Percentiles rank a stretch among this genome's conserved stretches.
These are phyloP conservation scores for Blumeria hordei DNA, from an alignment of 2,329 filamentous ascomycete species.

Conservation along the genomic window DNA sequence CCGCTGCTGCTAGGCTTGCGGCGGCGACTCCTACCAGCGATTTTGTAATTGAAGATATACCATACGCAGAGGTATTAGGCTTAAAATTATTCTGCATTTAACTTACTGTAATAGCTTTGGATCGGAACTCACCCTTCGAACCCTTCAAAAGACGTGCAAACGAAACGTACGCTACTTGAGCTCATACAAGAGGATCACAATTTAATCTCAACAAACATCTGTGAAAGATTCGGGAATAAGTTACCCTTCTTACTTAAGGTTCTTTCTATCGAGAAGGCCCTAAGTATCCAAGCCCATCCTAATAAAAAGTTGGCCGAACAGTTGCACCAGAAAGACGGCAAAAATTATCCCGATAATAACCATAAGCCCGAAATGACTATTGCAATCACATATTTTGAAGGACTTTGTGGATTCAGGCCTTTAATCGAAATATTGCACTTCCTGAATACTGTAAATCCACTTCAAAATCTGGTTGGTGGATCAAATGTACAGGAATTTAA, in stretches of 20 bases:
- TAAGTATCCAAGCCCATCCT: constrained; percentile 91
- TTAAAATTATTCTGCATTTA: not conserved
- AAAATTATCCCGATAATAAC: constrained; percentile 97
- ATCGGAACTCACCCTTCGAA: constrained; percentile 97
- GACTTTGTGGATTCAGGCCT: constrained; percentile 84
- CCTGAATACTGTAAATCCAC: constrained; percentile 29
- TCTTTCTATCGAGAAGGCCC: constrained; percentile 78
- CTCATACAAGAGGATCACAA: constrained; percentile 69
- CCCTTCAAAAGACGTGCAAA: constrained; percentile 69
- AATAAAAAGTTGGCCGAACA: constrained; percentile 86
- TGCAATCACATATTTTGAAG: constrained; percentile 87
- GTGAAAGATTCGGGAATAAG: constrained; percentile 52
- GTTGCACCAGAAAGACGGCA: constrained; percentile 62
- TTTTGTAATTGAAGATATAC: constrained; percentile 67
- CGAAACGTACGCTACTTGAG: constrained; percentile 66
- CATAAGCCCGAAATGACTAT: constrained; percentile 99
- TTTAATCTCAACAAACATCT: constrained; percentile 51
- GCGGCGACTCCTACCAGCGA: constrained; percentile 54
- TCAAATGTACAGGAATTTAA: constrained; percentile 32
- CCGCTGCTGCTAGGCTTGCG: constrained; percentile 73
- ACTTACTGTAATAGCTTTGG: constrained; percentile 44
- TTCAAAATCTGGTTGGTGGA: constrained; percentile 43
- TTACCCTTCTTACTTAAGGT: constrained; percentile 97
- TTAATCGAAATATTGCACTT: constrained; percentile 73
- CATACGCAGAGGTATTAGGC: constrained; percentile 60